Evolutionary conservation across 139 green algal species (phyloP), one percentile per base, ranked within the genome.

Genomic region (Volvox reticuliferus): DNA sequence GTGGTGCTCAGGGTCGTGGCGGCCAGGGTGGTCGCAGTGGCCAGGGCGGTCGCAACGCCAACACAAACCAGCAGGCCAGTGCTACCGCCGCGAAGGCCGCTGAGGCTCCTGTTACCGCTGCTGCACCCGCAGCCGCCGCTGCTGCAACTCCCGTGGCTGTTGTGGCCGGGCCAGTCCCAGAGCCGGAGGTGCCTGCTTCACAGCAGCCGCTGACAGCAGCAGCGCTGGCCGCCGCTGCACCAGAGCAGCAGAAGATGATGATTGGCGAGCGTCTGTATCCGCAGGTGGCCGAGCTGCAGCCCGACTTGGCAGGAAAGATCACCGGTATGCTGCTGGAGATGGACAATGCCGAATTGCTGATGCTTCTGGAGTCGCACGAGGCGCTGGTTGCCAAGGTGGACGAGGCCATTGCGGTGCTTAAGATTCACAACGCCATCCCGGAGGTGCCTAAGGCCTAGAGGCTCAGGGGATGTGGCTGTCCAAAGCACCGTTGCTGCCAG

Each of bases 291-390:
- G 91, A 85, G 1, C 87, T 94, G 85, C 96, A 98, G 96, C 96
- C 96, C 50, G 95, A 97, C 65, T 91, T 98, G 94, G 97, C 97
- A 2, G 97, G 96, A 92, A 99, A 99, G 95, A 98, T 99, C 94
- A 99, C 97, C 18, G 97, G 97, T 80, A 99, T 99, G 97, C 94
- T 99, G 32, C 95, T 99, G 91, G 97, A 99, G 93, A 99, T 99
- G 97, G 96, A 98, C 94, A 98, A 98, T 94, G 92, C 93, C 88
- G 97, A 99, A 93, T 93, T 99, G 92, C 94, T 99, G 82, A 93
- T 98, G 86, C 93, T 99, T 89, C 93, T 99, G 44, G 97, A 99
- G 91, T 94, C 93, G 37, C 86, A 92, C 37, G 94, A 97, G 71
- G 95, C 95, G 16, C 93, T 99, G 90, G 63, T 91, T 28, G 79